A percentile compares a stretch with the other conserved stretches of the same genome.
Evolutionary conservation across 140 eudicot species (phyloP).

Genomic region (Flaveria floridana): DNA sequence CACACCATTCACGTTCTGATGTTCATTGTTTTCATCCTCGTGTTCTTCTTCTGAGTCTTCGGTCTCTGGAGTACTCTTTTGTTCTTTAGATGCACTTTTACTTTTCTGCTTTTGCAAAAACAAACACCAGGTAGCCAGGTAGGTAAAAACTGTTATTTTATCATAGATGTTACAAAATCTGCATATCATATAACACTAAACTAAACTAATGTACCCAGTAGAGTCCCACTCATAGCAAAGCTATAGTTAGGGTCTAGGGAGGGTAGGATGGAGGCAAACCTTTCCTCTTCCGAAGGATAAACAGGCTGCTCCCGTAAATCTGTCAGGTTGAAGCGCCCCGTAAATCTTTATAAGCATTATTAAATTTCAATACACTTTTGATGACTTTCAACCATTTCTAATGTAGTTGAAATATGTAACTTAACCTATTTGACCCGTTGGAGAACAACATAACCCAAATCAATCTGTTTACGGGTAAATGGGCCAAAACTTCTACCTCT

Average conservation of each 20-base stretch:
- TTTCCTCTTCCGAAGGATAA: no score
- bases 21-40: constrained; percentile 34
- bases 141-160: neutral
- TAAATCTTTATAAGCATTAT: neutral
- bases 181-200: neutral
- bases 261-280: no score
- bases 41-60: constrained; percentile 56
- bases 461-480: neutral
- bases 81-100: constrained; percentile 37
- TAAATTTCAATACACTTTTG: neutral
- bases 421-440: neutral
- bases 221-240: no score
- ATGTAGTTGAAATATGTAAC: neutral
- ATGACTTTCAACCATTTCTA: neutral
- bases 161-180: neutral
- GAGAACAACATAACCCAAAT: neutral
- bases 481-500: neutral
- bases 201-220: no score
- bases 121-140: constrained; percentile 2
- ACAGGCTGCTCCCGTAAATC: neutral
- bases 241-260: no score
- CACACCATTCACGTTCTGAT: constrained; percentile 53
- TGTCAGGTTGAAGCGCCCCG: neutral
- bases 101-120: constrained; percentile 50
- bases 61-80: constrained; percentile 36